A percentile compares a stretch with the other conserved stretches of the same genome.
These are phyloP conservation scores for Emergomyces pasteurianus DNA, from an alignment of 2,329 filamentous ascomycete species.

Conservation along the genomic window DNA sequence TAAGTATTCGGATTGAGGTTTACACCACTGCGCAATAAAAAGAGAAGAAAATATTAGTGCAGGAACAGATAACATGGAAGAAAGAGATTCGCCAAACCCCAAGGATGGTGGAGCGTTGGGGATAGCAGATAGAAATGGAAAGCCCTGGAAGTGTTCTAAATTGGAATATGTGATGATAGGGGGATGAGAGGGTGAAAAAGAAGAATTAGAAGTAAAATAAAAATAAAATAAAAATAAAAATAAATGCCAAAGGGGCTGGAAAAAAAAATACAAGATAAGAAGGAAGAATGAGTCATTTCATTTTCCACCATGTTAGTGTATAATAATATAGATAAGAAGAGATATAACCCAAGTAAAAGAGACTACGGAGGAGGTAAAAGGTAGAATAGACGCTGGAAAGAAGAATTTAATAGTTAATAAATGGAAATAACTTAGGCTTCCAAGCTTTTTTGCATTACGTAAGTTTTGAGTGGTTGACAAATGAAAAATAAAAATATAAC, in stretches of 20 bases:
- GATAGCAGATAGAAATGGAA: not conserved
- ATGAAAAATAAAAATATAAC: too few relatives aligned
- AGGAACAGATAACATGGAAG: not conserved
- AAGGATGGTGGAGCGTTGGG: too few relatives aligned
- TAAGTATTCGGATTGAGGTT: not conserved
- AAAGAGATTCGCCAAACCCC: not conserved
- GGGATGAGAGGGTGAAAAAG: not conserved
- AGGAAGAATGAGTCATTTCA: conserved; percentile 17
- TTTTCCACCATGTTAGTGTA: not conserved
- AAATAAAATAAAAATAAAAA: not conserved
- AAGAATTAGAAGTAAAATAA: not conserved
- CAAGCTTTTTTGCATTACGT: too few relatives aligned
- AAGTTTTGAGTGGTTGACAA: too few relatives aligned
- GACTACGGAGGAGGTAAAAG: conserved; percentile 20
- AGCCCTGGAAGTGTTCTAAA: too few relatives aligned
- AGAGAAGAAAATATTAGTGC: not conserved
- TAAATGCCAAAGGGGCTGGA: not conserved
- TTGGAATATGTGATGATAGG: not conserved
- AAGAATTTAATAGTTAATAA: conserved; percentile 1
- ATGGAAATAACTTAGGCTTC: too few relatives aligned
- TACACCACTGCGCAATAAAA: not conserved
- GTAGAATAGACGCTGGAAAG: conserved; percentile 13
- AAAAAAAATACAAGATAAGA: not conserved
- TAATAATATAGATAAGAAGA: not conserved
- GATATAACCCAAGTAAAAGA: conserved; percentile 1